Base-by-base conservation (phyloP, 1,139 yeast species). In the Diutina rugosa region DNA sequence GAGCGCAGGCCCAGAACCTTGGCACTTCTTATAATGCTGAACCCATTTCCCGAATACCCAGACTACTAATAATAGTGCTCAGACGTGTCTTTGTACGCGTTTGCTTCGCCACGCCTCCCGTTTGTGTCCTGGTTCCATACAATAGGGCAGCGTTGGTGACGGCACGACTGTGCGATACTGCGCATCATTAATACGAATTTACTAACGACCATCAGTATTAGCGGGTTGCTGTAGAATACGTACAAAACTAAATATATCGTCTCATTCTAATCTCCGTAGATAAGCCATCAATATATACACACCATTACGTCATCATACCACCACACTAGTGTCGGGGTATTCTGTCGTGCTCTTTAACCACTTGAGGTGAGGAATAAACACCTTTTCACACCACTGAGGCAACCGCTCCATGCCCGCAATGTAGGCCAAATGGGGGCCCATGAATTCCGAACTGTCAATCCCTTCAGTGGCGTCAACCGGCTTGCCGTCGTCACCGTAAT, bases 301-400 rank as follows among this genome's bases (percentile, higher is more conserved):
- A 35, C 41, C 10, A 5, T 6, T 6, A 35, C 14, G n/a, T 21
- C 26, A 29, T 21, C 35, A 14, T 14, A 47, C 51, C 44, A 32
- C 44, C 21, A 49, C 53, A 16, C 53, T 49, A 8, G 51, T 48
- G 10, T 49, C 53, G 9, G 21, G 21, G 14, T 49, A 51, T 30
- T 55, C 38, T 6, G 63, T 60, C 9, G 77, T 71, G 52, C 70
- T 68, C 59, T 70, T 69, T 47, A 73, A 64, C 77, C 77, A 73
- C 56, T 66, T 61, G 60, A 73, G 63, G 61, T 73, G 78, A 0
- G 77, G 77, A 28, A 73, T 63, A 58, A 63, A 76, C 10, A 74
- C 70, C 12, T 72, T 68, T 4, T 61, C 58, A 63, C 80, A 76
- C 58, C 77, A 61, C 45, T 66, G 57, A n/a, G 57, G 32, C 51